Conservation (phyloP, 805 yeast genomes). For the Grigorovia jiainica region DNA sequence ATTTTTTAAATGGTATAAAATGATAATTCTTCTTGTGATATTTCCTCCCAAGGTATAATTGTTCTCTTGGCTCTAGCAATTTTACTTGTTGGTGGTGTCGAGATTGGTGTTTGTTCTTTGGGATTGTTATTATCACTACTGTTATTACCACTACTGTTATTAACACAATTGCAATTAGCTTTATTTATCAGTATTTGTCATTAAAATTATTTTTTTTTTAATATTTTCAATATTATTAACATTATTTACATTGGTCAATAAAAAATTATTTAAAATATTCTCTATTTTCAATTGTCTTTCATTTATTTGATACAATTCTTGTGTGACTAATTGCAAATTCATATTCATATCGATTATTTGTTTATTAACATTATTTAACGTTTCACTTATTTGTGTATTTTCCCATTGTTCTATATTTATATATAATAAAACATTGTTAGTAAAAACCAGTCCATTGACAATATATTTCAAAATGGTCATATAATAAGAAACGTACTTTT, state of each 20-base stretch:
- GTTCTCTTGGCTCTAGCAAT: conserved; percentile 10
- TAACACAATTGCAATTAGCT: too few species aligned
- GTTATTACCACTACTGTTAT: not conserved
- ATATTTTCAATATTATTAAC: too few species aligned
- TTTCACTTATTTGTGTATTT: not conserved
- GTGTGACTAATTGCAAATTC: not conserved
- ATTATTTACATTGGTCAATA: not conserved
- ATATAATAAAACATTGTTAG: not conserved
- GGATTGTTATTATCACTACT: not conserved
- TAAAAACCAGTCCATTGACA: too few species aligned
- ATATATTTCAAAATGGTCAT: too few species aligned
- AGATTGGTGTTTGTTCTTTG: not conserved
- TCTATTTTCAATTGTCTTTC: conserved; percentile 1
- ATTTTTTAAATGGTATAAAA: not conserved
- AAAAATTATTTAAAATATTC: not conserved
- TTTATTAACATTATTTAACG: not conserved
- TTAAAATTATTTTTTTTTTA: not conserved
- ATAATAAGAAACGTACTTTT: not conserved
- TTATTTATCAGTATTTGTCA: too few species aligned
- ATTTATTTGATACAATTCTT: not conserved
- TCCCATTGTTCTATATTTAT: not conserved
- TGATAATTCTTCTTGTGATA: not conserved
- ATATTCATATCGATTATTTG: not conserved
- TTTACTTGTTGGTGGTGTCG: not conserved
- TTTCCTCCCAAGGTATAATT: conserved; percentile 26